phyloP scores from a whole-genome alignment of 345 rosid genomes.

The Brassica rapa region DNA sequence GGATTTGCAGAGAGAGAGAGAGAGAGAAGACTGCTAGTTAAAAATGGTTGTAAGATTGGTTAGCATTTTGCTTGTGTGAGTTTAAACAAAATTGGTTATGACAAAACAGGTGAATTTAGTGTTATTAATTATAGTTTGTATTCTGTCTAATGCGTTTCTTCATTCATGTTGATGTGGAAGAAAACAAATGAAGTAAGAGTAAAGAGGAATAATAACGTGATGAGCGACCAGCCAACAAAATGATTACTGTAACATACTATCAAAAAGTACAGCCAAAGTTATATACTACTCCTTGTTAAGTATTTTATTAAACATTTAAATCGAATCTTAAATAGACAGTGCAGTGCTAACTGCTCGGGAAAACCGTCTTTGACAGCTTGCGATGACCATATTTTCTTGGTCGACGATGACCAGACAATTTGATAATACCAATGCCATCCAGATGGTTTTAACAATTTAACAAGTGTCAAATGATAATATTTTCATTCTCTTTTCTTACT shows the following conservation, averaged over 20 bases:
- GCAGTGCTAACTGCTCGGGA: background rate
- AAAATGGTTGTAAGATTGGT: no score
- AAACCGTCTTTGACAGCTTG: background rate
- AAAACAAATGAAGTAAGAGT: background rate
- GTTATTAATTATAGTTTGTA: background rate
- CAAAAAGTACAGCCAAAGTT: background rate
- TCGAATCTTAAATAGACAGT: background rate
- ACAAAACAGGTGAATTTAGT: background rate
- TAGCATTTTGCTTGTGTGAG: no score
- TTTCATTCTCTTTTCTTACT: no score
- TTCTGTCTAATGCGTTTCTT: background rate
- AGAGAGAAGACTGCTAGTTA: background rate
- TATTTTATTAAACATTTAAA: background rate
- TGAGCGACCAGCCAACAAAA: background rate
- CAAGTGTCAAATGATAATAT: no score
- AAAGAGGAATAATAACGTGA: background rate
- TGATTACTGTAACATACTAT: background rate
- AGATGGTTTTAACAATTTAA: background rate
- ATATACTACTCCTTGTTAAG: no score
- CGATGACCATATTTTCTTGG: background rate
- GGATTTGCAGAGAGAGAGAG: slow-evolving; percentile 35
- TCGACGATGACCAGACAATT: background rate
- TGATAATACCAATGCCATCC: background rate
- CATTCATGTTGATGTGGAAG: background rate
- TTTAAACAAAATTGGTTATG: background rate